Percentiles rank a stretch among this genome's conserved stretches.
Conservation (phyloP, 129 eudicot species). For the Centrapalus pauciflorus region DNA sequence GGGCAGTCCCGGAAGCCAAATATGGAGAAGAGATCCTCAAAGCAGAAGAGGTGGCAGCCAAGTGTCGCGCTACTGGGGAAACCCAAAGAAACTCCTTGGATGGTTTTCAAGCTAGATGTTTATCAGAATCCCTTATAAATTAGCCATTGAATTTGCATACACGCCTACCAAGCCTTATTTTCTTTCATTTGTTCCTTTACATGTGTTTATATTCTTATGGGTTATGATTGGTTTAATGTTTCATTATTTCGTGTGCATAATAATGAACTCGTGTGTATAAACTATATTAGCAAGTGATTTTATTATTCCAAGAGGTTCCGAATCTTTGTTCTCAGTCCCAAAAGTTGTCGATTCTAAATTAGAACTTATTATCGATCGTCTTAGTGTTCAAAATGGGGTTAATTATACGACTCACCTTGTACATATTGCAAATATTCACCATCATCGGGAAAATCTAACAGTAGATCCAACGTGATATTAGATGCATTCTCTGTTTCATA, state of each 20-base stretch:
- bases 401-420: conserved; percentile 25
- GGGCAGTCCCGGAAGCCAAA: conserved; percentile 67
- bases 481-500: no score
- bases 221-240: conserved; percentile 32
- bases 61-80: conserved; percentile 66
- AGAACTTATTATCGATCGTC: conserved; percentile 5
- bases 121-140: conserved; percentile 25
- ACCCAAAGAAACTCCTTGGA: conserved; percentile 66
- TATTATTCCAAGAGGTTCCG: conserved; percentile 18
- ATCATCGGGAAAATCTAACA: conserved; percentile 55
- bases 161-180: background rate
- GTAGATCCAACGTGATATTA: conserved; percentile 48
- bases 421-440: conserved; percentile 44
- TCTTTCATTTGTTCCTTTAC: conserved; percentile 26
- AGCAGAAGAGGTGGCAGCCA: conserved; percentile 77
- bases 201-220: conserved; percentile 41
- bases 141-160: conserved; percentile 25
- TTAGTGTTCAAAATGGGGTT: background rate
- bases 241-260: no score
- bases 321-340: conserved; percentile 18
- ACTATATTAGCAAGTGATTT: conserved; percentile 19
- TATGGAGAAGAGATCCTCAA: conserved; percentile 76
- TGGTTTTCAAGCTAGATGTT: conserved; percentile 40
- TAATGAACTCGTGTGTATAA: conserved; percentile 20
- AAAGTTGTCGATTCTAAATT: background rate